Percentiles rank a stretch among this genome's conserved stretches.
phyloP scores from a whole-genome alignment of 1,139 yeast species.

The Lodderomyces elongisporus region DNA sequence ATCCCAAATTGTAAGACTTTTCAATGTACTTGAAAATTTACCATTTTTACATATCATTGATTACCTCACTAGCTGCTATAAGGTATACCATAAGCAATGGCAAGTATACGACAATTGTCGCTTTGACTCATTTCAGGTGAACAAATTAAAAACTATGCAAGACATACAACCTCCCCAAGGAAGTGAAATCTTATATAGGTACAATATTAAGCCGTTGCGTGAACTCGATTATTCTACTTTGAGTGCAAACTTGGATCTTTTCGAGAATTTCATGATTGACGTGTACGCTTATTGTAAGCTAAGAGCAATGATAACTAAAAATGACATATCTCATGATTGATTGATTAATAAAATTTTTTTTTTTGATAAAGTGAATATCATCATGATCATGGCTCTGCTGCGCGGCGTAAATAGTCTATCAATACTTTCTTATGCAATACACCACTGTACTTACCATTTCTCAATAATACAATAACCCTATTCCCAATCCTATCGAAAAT shows the following conservation, averaged over 20 bases:
- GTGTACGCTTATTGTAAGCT: conserved; percentile 11
- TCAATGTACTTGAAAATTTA: conserved; percentile 9
- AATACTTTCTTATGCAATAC: conserved; percentile 53
- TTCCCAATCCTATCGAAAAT: conserved; percentile 54
- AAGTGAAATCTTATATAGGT: conserved; percentile 1
- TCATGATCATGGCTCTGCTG: no score
- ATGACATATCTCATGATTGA: no score
- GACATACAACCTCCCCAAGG: not conserved
- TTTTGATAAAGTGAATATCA: no score
- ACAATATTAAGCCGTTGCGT: conserved; percentile 1
- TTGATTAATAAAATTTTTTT: no score
- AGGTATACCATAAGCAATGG: conserved; percentile 9
- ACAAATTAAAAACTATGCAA: not conserved
- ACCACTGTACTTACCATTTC: conserved; percentile 48
- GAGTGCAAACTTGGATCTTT: conserved; percentile 9
- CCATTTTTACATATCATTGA: conserved; percentile 9
- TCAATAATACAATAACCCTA: conserved; percentile 47
- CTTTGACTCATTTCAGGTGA: conserved; percentile 13
- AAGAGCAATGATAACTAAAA: conserved; percentile 3
- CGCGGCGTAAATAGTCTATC: conserved; percentile 39
- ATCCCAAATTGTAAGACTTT: conserved; percentile 8
- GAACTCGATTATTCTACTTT: conserved; percentile 2
- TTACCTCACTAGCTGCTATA: conserved; percentile 13
- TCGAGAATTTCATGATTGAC: conserved; percentile 8
- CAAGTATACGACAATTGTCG: conserved; percentile 10